A percentile compares a stretch with the other conserved stretches of the same genome.
Evolutionary conservation across 306 rosid genomes (phyloP).

Genomic region (Hylodesmum podocarpum): DNA sequence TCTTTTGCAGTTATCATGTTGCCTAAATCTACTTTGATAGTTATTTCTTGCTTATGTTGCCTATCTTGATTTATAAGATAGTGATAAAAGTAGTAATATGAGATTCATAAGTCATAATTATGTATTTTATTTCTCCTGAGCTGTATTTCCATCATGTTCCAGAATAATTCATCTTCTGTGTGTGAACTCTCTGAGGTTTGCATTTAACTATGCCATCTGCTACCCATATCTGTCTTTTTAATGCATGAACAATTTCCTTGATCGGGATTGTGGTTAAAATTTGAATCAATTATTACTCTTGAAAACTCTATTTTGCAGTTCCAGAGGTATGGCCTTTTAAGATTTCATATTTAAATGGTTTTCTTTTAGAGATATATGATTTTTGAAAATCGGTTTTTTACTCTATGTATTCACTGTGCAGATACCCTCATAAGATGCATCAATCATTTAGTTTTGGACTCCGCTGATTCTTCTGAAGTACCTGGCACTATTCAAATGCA

Average conservation of each 20-base stretch:
- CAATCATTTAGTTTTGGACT: constrained; percentile 78
- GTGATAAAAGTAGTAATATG: neutral
- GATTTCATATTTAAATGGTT: constrained; percentile 13
- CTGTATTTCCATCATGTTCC: neutral
- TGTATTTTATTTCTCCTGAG: neutral
- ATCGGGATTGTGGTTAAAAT: neutral
- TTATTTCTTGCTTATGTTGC: neutral
- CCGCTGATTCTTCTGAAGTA: constrained; percentile 85
- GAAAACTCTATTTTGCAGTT: constrained; percentile 35
- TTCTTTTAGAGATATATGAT: constrained; percentile 20
- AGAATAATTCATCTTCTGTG: neutral
- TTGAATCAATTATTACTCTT: neutral
- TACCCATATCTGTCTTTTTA: neutral
- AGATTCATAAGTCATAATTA: neutral
- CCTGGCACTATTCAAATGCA: constrained; percentile 73
- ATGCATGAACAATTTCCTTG: neutral
- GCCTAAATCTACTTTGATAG: neutral
- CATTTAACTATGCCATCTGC: neutral
- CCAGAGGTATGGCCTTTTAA: constrained; percentile 34
- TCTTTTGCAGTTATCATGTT: neutral
- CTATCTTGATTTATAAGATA: neutral
- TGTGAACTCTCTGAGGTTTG: neutral
- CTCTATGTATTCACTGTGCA: constrained; percentile 66
- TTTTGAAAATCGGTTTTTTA: constrained; percentile 51
- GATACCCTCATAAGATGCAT: constrained; percentile 76